phyloP scores from a whole-genome alignment of 805 yeast species.

The Ogataea dorogensis region DNA sequence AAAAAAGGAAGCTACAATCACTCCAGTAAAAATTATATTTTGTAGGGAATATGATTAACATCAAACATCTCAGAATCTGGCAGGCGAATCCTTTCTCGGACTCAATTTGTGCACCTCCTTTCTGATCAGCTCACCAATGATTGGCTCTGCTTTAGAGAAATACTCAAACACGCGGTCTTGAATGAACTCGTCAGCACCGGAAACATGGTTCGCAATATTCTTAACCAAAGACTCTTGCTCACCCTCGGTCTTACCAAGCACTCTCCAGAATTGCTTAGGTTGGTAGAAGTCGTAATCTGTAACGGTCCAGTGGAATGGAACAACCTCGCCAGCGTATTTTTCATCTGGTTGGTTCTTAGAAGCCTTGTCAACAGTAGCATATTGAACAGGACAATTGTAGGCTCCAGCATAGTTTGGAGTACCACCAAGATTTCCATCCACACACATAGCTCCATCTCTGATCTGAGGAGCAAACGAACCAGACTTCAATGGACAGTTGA shows the following conservation, averaged over 20 bases:
- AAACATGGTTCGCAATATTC: constrained; percentile 75
- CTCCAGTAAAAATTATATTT: constrained; percentile 2
- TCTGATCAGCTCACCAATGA: constrained; percentile 65
- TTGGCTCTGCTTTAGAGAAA: constrained; percentile 70
- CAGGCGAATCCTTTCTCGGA: constrained; percentile 40
- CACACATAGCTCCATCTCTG: constrained; percentile 79
- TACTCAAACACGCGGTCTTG: constrained; percentile 77
- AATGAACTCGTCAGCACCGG: constrained; percentile 66
- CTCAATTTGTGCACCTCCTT: constrained; percentile 54
- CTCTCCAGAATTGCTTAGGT: constrained; percentile 75
- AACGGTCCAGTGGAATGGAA: constrained; percentile 83
- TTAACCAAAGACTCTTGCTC: constrained; percentile 83
- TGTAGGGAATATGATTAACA: neutral
- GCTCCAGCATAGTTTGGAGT: constrained; percentile 74
- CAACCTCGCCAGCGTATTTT: constrained; percentile 35
- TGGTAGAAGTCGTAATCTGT: constrained; percentile 72
- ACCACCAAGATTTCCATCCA: constrained; percentile 69
- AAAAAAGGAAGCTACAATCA: constrained; percentile 11
- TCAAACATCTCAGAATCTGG: constrained; percentile 23
- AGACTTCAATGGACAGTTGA: constrained; percentile 72
- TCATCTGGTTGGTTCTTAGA: constrained; percentile 31
- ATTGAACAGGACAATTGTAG: constrained; percentile 47
- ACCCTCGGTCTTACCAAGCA: constrained; percentile 71
- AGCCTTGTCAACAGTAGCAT: constrained; percentile 38
- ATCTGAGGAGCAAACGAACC: constrained; percentile 63